These are phyloP conservation scores for Heliamphora pulchella DNA, from an alignment of 179 eudicot species.

Conservation along the genomic window DNA sequence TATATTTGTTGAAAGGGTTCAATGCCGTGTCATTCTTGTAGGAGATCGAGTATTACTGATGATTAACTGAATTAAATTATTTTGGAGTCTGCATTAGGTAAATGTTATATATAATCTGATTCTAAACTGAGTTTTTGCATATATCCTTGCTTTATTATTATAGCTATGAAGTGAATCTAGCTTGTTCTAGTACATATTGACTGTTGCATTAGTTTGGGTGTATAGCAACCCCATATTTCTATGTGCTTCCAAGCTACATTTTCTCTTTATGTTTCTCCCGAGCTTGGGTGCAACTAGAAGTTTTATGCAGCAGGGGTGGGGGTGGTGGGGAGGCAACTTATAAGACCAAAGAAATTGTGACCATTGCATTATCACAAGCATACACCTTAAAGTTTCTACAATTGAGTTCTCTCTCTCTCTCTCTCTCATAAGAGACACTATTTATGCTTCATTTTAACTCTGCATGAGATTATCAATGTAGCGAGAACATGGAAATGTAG, in stretches of 20 bases:
- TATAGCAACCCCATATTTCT: neutral
- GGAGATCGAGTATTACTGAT: neutral
- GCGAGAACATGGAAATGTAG: neutral
- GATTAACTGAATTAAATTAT: neutral
- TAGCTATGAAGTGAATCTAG: neutral
- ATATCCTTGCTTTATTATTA: neutral
- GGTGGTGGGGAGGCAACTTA: neutral
- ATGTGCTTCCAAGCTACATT: no score
- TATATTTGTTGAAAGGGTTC: neutral
- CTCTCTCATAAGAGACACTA: neutral
- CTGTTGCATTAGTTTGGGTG: neutral
- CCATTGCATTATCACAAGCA: neutral
- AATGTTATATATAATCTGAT: neutral
- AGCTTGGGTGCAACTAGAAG: no score
- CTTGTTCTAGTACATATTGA: neutral
- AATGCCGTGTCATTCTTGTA: neutral
- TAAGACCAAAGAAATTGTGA: neutral
- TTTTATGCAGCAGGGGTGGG: neutral
- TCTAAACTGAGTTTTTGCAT: neutral
- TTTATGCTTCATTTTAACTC: neutral
- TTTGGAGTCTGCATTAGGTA: neutral
- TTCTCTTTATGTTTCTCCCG: no score
- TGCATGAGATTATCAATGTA: neutral
- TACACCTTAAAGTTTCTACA: neutral
- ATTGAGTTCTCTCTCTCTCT: neutral